These are phyloP conservation scores for Candida quercuum DNA, from an alignment of 805 yeast species.

Conservation along the genomic window DNA sequence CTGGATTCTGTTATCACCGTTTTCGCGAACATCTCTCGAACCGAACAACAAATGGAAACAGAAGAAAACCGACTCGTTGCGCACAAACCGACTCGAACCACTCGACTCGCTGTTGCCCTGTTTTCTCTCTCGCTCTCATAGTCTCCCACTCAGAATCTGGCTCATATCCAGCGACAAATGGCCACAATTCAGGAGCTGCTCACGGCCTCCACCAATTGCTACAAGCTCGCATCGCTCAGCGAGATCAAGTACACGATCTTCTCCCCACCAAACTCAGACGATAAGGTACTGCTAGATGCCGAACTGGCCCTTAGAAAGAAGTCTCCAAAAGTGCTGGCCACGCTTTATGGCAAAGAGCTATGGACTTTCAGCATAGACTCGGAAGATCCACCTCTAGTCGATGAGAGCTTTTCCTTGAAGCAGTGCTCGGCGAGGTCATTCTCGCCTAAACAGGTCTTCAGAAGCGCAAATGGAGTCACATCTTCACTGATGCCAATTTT, in stretches of 20 bases:
- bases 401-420: conserved; percentile 13
- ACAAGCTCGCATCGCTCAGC: conserved; percentile 10
- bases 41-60: not conserved
- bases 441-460: conserved; percentile 14
- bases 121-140: too few relatives aligned
- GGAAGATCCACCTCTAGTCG: conserved; percentile 28
- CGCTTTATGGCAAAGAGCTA: conserved; percentile 34
- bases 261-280: conserved; percentile 22
- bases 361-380: conserved; percentile 40
- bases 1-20: too few relatives aligned
- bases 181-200: conserved; percentile 12
- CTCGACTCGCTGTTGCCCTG: too few relatives aligned
- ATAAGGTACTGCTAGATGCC: conserved; percentile 36
- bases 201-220: conserved; percentile 15
- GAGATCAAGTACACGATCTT: conserved; percentile 17
- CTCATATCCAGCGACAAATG: too few relatives aligned
- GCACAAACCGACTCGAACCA: too few relatives aligned
- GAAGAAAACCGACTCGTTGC: too few relatives aligned
- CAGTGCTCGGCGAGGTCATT: conserved; percentile 11
- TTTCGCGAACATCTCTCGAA: not conserved
- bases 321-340: conserved; percentile 31
- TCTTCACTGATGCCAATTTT: conserved; percentile 28
- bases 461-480: conserved; percentile 12
- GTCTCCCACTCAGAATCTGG: too few relatives aligned
- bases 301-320: conserved; percentile 32